Evolutionary conservation across 2,329 filamentous ascomycete genomes (phyloP), one percentile per base, ranked within the genome.

Genomic region (Aspergillus fructus): DNA sequence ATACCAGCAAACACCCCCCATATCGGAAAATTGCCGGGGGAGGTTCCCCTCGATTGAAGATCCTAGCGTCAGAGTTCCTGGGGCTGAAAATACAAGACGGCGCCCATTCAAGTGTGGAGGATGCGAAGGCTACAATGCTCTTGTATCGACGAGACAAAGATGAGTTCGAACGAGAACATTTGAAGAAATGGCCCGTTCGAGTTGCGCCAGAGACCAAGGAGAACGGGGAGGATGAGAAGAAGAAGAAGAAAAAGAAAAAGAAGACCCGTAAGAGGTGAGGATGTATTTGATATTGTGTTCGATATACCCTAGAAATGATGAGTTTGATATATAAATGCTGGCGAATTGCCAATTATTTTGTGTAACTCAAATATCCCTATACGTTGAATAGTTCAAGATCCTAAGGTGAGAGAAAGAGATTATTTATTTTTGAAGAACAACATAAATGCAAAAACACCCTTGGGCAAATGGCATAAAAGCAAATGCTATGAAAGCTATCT

Each of bases 121-220:
- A 99, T 79, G 94, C 94, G 2, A 81, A 91, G 64, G 91, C 90
- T 5, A 88, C 92, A 0, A 97, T 99, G 92, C 78, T 93, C 55
- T 77, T 99, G 42, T 97, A 96, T 69, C 83, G 90, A 60, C 85
- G 86, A 63, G 85, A 92, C 71, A 97, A 97, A 77, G 81, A 87
- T 17, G 89, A 83, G 0, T 97, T 99, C 70, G 94, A 97, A 70
- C 79, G 86, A 56, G 91, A 96, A 71, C 86, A 91, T 71, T 79
- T 87, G 55, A 87, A 85, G 72, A 85, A 83, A 56, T 94, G 84
- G 72, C 79, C 82, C 3, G 70, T 76, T 6, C 75, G 70, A 55
- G 65, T 70, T 55, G 63, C 63, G 64, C 76, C 62, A 17, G 65
- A 76, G 58, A 66, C 58, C 37, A 64, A 69, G 56, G 67, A 66